Conservation (phyloP, 176 grass and related monocot species). For the Oryza punctata region DNA sequence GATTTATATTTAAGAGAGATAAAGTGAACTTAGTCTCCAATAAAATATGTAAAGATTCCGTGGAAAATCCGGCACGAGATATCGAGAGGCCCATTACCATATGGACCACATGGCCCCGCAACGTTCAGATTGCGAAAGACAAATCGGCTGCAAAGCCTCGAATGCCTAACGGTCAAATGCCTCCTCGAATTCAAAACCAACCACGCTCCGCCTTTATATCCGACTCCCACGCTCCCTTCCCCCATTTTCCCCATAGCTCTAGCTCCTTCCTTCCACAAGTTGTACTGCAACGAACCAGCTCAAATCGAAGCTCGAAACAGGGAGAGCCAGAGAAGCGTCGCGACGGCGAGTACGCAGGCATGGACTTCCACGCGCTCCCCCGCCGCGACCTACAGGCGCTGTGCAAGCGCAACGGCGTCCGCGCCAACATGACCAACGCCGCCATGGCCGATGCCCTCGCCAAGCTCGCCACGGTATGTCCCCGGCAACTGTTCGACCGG, state of each 20-base stretch:
- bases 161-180: constrained; percentile 2
- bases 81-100: not conserved
- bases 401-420: constrained; percentile 81
- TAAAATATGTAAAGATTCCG: too few species aligned
- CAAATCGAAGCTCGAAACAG: not conserved
- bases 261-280: not conserved
- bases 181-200: constrained; percentile 35
- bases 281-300: not conserved
- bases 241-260: not conserved
- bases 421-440: constrained; percentile 74
- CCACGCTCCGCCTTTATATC: not conserved
- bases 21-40: too few species aligned
- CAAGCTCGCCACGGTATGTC: constrained; percentile 53
- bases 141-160: not conserved
- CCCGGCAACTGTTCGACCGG: not conserved
- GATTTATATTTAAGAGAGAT: too few species aligned
- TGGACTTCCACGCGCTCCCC: constrained; percentile 73
- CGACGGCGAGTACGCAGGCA: constrained; percentile 15
- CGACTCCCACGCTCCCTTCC: constrained; percentile 29
- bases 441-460: constrained; percentile 90
- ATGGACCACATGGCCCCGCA: not conserved
- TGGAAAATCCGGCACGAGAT: too few species aligned
- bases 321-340: not conserved
- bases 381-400: constrained; percentile 81
- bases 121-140: not conserved